A percentile compares a stretch with the other conserved stretches of the same genome.
phyloP scores from a whole-genome alignment of 345 rosid genomes.

The Brassica napus region DNA sequence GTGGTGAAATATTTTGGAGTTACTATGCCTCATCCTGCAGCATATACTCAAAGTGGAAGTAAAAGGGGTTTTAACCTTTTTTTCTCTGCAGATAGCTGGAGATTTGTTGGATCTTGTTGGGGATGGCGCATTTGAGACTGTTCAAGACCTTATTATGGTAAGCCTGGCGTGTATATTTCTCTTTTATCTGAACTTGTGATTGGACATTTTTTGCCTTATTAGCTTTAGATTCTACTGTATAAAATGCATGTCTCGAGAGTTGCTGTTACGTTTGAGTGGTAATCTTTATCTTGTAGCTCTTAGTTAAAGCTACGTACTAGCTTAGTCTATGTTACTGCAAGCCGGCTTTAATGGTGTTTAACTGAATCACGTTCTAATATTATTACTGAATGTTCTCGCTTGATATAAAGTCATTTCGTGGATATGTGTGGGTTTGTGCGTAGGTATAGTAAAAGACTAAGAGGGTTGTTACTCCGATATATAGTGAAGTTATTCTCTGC shows the following conservation, averaged over 20 bases:
- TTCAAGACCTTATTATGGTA: conserved; percentile 85
- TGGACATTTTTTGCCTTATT: conserved; percentile 2
- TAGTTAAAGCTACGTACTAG: conserved; percentile 1
- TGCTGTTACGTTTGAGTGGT: conserved; percentile 6
- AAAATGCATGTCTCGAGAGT: not conserved
- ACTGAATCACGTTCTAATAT: not conserved
- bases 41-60: conserved; percentile 12
- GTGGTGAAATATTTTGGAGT: conserved; percentile 8
- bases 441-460: conserved; percentile 1
- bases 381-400: conserved; percentile 4
- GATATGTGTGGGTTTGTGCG: conserved; percentile 6
- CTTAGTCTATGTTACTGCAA: not conserved
- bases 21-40: conserved; percentile 25
- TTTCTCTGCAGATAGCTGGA: conserved; percentile 72
- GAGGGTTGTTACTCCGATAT: conserved; percentile 5
- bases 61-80: conserved; percentile 9
- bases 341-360: not conserved
- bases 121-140: conserved; percentile 85
- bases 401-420: not conserved
- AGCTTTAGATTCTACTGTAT: conserved; percentile 9
- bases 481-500: conserved; percentile 6
- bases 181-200: conserved; percentile 16
- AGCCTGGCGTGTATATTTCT: conserved; percentile 18
- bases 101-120: conserved; percentile 93
- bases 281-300: not conserved